Percentiles rank a stretch among this genome's conserved stretches.
These are phyloP conservation scores for Teratosphaeria zuluensis DNA, from an alignment of 2,329 filamentous ascomycete genomes.

Conservation along the genomic window DNA sequence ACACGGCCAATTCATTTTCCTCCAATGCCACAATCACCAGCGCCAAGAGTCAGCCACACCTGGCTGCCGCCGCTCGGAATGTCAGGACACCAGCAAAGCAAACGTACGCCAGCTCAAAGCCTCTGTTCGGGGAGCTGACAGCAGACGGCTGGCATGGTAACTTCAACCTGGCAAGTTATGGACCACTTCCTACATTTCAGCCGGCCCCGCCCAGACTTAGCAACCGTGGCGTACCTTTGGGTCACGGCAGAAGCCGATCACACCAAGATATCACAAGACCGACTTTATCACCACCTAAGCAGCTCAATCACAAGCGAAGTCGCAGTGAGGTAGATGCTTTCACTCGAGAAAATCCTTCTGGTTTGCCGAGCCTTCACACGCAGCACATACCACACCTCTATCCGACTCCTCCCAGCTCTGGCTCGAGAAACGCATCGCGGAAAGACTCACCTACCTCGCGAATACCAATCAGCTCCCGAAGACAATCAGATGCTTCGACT, in stretches of 20 bases:
- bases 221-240: slow-evolving; percentile 55
- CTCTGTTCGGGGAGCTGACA: slow-evolving; percentile 67
- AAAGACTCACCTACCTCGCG: slow-evolving; percentile 16
- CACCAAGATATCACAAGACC: slow-evolving; percentile 29
- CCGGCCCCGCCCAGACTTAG: slow-evolving; percentile 46
- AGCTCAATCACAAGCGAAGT: slow-evolving; percentile 23
- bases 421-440: slow-evolving; percentile 5
- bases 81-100: slow-evolving; percentile 10
- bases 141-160: slow-evolving; percentile 43
- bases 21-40: slow-evolving; percentile 14
- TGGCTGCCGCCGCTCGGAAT: slow-evolving; percentile 16
- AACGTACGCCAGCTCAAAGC: slow-evolving; percentile 28
- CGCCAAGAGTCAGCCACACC: slow-evolving; percentile 19
- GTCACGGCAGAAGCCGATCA: slow-evolving; percentile 46
- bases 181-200: slow-evolving; percentile 16
- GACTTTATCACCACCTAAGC: slow-evolving; percentile 11
- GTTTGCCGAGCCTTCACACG: slow-evolving; percentile 20
- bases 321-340: slow-evolving; percentile 22
- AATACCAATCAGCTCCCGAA: slow-evolving; percentile 24
- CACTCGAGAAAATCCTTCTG: slow-evolving; percentile 14
- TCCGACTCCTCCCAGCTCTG: slow-evolving; percentile 18
- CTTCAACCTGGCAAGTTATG: slow-evolving; percentile 21
- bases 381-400: slow-evolving; percentile 10
- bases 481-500: slow-evolving; percentile 23
- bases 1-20: slow-evolving; percentile 18